Conservation (phyloP, 164 flowering plant genomes). For the Akebia trifoliata region DNA sequence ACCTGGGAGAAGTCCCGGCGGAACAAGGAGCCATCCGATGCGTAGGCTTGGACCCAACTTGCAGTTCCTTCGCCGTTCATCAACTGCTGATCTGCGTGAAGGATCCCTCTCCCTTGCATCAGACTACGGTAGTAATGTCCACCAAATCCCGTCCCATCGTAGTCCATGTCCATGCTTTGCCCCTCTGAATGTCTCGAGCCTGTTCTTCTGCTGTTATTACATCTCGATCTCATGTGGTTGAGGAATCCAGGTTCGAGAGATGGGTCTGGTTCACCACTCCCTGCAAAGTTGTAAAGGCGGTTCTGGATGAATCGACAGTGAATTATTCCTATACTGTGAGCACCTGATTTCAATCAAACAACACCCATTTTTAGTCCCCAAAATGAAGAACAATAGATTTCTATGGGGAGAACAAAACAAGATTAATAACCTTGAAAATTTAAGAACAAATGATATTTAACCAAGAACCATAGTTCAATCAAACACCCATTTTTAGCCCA, state of each 20-base stretch:
- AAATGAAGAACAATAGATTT: not conserved
- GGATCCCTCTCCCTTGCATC: conserved; percentile 39
- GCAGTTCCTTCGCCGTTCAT: conserved; percentile 41
- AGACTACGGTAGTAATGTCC: conserved; percentile 36
- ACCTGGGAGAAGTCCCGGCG: conserved; percentile 39
- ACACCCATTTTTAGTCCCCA: not conserved
- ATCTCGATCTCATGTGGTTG: conserved; percentile 14
- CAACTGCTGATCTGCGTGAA: conserved; percentile 49
- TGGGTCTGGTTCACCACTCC: conserved; percentile 23
- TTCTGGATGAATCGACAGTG: conserved; percentile 17
- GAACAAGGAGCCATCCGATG: conserved; percentile 39
- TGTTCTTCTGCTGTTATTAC: conserved; percentile 15
- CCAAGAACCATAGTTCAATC: not conserved
- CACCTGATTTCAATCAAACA: conserved; percentile 18
- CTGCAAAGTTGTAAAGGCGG: conserved; percentile 23
- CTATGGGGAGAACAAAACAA: not conserved
- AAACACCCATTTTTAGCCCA: too few species aligned
- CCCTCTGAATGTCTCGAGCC: conserved; percentile 2
- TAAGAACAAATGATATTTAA: not conserved
- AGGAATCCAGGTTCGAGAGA: conserved; percentile 12
- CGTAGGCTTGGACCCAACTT: conserved; percentile 31
- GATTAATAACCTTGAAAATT: not conserved
- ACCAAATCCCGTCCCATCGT: conserved; percentile 25
- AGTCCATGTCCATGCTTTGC: conserved; percentile 15
- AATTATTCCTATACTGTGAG: conserved; percentile 25